Conservation (phyloP, 164 flowering plant species). For the Kalanchoe fedtschenkoi region DNA sequence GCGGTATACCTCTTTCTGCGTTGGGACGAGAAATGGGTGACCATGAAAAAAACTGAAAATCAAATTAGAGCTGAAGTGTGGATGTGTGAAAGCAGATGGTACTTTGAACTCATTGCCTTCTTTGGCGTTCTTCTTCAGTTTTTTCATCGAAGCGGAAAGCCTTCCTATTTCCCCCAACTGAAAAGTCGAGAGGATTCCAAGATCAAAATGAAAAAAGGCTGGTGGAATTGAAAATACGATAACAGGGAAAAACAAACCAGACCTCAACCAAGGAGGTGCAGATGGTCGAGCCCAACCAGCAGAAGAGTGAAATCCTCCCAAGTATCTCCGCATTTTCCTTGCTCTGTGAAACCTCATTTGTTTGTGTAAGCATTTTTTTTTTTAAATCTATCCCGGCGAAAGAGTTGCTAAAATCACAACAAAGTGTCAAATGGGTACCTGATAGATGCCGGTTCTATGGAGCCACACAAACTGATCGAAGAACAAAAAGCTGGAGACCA, state of each 20-base stretch:
- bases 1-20: conserved; percentile 60
- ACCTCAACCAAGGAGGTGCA: conserved; percentile 86
- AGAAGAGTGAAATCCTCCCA: conserved; percentile 85
- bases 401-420: not conserved
- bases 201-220: not conserved
- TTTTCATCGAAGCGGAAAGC: conserved; percentile 77
- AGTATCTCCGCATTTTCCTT: conserved; percentile 79
- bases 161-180: conserved; percentile 91
- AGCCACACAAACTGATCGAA: conserved; percentile 99
- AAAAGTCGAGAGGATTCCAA: not conserved
- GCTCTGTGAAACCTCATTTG: conserved; percentile 33
- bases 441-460: conserved; percentile 81
- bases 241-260: conserved; percentile 7
- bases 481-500: conserved; percentile 86
- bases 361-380: not conserved
- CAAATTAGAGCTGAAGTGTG: too few relatives aligned
- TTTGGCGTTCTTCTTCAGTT: conserved; percentile 69
- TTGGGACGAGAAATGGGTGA: not conserved
- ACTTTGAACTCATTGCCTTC: conserved; percentile 46
- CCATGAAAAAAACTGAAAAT: not conserved
- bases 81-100: conserved; percentile 12
- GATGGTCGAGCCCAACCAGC: conserved; percentile 88
- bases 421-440: conserved; percentile 34
- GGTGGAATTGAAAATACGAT: not conserved
- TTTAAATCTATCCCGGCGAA: not conserved